These are phyloP conservation scores for Paspalum vaginatum DNA, from an alignment of 176 grass and related monocot species.

Conservation along the genomic window DNA sequence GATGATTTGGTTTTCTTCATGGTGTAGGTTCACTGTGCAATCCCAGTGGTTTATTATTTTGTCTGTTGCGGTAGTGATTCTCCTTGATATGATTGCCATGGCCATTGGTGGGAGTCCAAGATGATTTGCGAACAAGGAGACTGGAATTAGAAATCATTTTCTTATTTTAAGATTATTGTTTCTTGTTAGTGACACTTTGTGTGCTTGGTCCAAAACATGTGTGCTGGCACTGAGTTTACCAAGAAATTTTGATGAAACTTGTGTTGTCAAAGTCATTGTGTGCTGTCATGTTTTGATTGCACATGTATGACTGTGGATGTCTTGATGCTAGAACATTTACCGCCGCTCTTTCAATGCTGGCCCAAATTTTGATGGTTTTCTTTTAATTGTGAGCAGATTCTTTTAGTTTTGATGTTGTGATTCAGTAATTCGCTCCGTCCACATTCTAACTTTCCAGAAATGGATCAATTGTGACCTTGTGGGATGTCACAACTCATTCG, in stretches of 20 bases:
- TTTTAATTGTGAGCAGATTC: background rate
- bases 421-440: background rate
- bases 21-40: constrained; percentile 46
- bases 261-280: constrained; percentile 33
- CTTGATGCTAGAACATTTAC: constrained; percentile 18
- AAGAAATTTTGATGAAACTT: constrained; percentile 62
- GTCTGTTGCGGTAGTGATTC: constrained; percentile 39
- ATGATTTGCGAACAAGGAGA: constrained; percentile 43
- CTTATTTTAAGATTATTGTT: constrained; percentile 41
- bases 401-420: background rate
- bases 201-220: constrained; percentile 36
- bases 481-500: background rate
- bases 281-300: constrained; percentile 16
- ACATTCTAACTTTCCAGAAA: background rate
- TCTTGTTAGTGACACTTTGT: constrained; percentile 31
- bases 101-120: constrained; percentile 35
- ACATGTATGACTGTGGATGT: background rate
- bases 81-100: constrained; percentile 38
- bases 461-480: background rate
- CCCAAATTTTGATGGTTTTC: background rate
- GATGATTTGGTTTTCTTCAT: constrained; percentile 33
- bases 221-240: constrained; percentile 44
- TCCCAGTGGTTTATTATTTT: constrained; percentile 51
- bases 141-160: constrained; percentile 44
- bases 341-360: background rate